These are phyloP conservation scores for Yamadazyma laniorum DNA, from an alignment of 805 yeast genomes.

Conservation along the genomic window DNA sequence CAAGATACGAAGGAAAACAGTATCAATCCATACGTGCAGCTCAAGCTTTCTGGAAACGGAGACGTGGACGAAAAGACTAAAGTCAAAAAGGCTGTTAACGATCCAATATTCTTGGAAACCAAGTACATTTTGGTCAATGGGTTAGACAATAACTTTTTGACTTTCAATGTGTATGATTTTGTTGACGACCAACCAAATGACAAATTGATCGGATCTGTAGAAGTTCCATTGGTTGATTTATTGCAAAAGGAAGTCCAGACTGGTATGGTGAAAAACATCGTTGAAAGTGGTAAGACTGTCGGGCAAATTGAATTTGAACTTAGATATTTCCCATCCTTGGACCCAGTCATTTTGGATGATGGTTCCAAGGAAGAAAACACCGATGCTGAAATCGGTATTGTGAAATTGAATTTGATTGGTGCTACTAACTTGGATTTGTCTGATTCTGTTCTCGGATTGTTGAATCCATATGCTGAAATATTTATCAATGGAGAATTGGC, in stretches of 20 bases:
- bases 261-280: slow-evolving; percentile 43
- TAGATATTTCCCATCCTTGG: slow-evolving; percentile 48
- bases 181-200: slow-evolving; percentile 54
- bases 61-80: slow-evolving; percentile 53
- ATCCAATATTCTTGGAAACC: slow-evolving; percentile 68
- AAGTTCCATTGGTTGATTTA: slow-evolving; percentile 57
- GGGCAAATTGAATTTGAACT: slow-evolving; percentile 61
- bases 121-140: slow-evolving; percentile 56
- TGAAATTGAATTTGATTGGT: slow-evolving; percentile 60
- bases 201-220: slow-evolving; percentile 44
- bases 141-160: slow-evolving; percentile 53
- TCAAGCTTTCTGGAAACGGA: slow-evolving; percentile 37
- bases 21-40: slow-evolving; percentile 56
- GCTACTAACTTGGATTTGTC: slow-evolving; percentile 57
- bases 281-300: slow-evolving; percentile 51
- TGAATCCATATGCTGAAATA: slow-evolving; percentile 69
- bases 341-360: slow-evolving; percentile 45
- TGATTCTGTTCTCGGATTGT: slow-evolving; percentile 48
- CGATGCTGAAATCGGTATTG: slow-evolving; percentile 71
- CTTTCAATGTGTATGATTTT: slow-evolving; percentile 55
- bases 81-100: slow-evolving; percentile 52
- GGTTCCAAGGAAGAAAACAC: slow-evolving; percentile 50
- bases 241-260: slow-evolving; percentile 51
- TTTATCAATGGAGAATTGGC: slow-evolving; percentile 55
- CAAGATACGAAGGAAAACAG: slow-evolving; percentile 36